Base-by-base conservation (phyloP, 345 rosid species). In the Laguncularia racemosa region DNA sequence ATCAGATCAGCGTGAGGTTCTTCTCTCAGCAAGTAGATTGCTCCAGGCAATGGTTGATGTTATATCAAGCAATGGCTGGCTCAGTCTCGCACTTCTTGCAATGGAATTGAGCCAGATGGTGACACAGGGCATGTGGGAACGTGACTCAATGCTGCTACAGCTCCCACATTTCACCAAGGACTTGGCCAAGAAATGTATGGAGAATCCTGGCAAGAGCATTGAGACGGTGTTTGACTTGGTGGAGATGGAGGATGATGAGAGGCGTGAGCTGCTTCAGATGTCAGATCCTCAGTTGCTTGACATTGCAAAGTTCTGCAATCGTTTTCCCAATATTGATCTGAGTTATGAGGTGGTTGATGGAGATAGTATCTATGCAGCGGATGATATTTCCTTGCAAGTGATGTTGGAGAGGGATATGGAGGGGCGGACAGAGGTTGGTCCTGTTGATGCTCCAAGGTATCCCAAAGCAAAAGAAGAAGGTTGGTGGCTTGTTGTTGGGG, bases 61-160 rank as follows among this genome's bases (percentile, higher is more conserved):
- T 61, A 89, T 84, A 51, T 84, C 95, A 14, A 92, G 91, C 70
- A 89, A 71, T 53, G 98, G 95, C 15, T 89, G 97, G 95, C 78
- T 92, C 65, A 79, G 79, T 76, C 95, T 81, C 71, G 93, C 97
- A 23, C 84, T 92, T 52, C 73, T 92, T 68, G 91, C 93, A 1
- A 92, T 86, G 95, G 93, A 89, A 72, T 82, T 82, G 53, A 86
- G 91, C 79, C 96, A 92, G 69, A 92, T 92, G 98, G 89, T 86
- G 73, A 86, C 95, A 12, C 97, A 92, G 61, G 95, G 89, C 65
- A 81, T 89, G 84, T 89, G 98, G 98, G 96, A 92, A 78, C 85
- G 89, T 21, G 95, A 86, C 71, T 80, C 97, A 15, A 79, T 86
- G 87, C 98, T 89, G 59, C 71, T 86, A 48, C 93, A 89, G 81